These are phyloP conservation scores for Emmonsiellopsis sp. DNA, from an alignment of 2,329 filamentous ascomycete species.

Conservation along the genomic window DNA sequence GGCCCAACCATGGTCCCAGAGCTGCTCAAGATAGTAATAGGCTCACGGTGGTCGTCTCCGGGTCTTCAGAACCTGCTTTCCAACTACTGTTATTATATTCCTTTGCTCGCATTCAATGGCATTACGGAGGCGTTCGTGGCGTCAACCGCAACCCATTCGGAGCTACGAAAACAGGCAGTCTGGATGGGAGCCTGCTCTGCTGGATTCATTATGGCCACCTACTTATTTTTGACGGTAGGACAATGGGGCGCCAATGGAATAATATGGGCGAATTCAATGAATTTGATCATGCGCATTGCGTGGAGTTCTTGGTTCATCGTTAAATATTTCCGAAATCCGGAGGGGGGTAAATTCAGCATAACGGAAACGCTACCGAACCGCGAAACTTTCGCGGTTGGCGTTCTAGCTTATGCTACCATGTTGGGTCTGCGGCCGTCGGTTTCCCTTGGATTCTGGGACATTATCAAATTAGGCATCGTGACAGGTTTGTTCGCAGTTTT, in stretches of 20 bases:
- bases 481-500: conserved; percentile 46
- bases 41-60: conserved; percentile 63
- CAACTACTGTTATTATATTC: conserved; percentile 85
- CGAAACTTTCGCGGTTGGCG: conserved; percentile 36
- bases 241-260: conserved; percentile 68
- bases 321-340: conserved; percentile 47
- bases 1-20: conserved; percentile 69
- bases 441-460: conserved; percentile 16
- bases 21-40: conserved; percentile 66
- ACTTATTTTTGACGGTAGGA: conserved; percentile 61
- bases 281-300: conserved; percentile 74
- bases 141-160: conserved; percentile 64
- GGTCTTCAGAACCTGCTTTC: conserved; percentile 67
- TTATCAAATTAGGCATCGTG: conserved; percentile 41
- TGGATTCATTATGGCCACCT: conserved; percentile 66
- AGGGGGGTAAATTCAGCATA: conserved; percentile 36
- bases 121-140: conserved; percentile 88
- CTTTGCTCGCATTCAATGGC: conserved; percentile 83
- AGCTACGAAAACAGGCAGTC: conserved; percentile 67
- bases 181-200: conserved; percentile 80
- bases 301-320: conserved; percentile 72
- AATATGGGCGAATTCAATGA: conserved; percentile 78
- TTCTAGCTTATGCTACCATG: conserved; percentile 38
- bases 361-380: conserved; percentile 37
- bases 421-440: conserved; percentile 16